These are phyloP conservation scores for Ophiocytium majus DNA, from an alignment of 352 stramenopile genomes.

Conservation along the genomic window DNA sequence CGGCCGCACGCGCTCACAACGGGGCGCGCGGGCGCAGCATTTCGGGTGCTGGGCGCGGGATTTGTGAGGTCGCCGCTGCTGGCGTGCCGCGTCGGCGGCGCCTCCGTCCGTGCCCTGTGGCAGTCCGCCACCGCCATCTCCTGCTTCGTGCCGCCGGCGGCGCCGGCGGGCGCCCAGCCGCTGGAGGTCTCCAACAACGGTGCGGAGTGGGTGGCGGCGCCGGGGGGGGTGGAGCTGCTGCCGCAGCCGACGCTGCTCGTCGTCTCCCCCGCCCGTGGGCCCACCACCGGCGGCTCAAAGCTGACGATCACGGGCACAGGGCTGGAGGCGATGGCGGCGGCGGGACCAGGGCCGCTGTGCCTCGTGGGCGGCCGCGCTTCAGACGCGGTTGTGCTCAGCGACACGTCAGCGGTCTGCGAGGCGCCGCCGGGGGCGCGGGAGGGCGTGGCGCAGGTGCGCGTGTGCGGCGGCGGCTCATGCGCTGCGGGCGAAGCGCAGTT, in stretches of 20 bases:
- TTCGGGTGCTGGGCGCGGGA: not conserved
- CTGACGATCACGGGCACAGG: not conserved
- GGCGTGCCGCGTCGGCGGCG: conserved; percentile 28
- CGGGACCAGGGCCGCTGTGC: not conserved
- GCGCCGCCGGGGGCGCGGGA: not conserved
- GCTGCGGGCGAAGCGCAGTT: not conserved
- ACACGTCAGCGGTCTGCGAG: not conserved
- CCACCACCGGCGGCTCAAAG: not conserved
- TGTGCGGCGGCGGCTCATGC: not conserved
- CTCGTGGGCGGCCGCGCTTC: not conserved
- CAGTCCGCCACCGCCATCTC: conserved; percentile 38
- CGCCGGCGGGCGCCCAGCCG: conserved; percentile 24
- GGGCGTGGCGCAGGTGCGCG: not conserved
- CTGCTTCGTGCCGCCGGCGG: conserved; percentile 26
- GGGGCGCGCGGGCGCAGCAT: too few species aligned
- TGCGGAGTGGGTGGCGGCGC: conserved; percentile 37
- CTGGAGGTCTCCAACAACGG: conserved; percentile 51
- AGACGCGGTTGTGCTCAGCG: not conserved
- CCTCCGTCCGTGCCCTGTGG: conserved; percentile 31
- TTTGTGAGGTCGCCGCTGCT: conserved; percentile 36
- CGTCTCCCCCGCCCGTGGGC: not conserved
- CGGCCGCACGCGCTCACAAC: not conserved
- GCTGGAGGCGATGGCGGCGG: not conserved
- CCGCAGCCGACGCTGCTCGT: not conserved
- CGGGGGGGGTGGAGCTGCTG: not conserved